These are phyloP conservation scores for Barnettozyma siamensis DNA, from an alignment of 805 yeast genomes.

Conservation along the genomic window DNA sequence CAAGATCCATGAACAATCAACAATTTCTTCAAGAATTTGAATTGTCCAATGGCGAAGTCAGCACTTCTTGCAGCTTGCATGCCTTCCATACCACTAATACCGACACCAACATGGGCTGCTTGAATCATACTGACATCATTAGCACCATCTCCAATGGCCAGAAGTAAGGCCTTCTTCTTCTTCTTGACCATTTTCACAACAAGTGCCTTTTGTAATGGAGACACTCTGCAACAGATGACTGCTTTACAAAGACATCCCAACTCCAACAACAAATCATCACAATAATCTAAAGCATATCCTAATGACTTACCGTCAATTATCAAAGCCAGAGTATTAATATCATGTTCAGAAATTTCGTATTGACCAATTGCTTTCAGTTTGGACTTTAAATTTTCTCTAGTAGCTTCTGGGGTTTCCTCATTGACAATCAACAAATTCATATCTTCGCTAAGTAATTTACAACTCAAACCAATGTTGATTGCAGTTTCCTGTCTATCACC, in stretches of 20 bases:
- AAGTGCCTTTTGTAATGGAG: constrained; percentile 93
- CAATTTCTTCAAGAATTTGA: constrained; percentile 75
- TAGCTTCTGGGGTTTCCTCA: constrained; percentile 78
- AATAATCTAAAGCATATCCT: constrained; percentile 77
- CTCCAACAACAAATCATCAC: constrained; percentile 72
- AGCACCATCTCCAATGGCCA: constrained; percentile 99
- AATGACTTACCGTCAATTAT: constrained; percentile 93
- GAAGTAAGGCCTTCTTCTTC: constrained; percentile 61
- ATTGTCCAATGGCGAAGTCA: constrained; percentile 94
- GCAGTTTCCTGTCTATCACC: constrained; percentile 99
- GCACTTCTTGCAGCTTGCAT: constrained; percentile 99
- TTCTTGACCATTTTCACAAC: constrained; percentile 93
- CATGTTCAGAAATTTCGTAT: constrained; percentile 60
- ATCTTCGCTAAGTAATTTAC: constrained; percentile 88
- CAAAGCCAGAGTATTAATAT: constrained; percentile 74
- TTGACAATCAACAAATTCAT: constrained; percentile 89
- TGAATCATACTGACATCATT: constrained; percentile 99
- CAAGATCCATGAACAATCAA: constrained; percentile 94
- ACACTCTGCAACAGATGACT: constrained; percentile 95
- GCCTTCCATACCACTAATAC: constrained; percentile 99
- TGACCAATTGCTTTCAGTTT: constrained; percentile 70
- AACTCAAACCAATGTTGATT: constrained; percentile 96
- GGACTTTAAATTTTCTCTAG: constrained; percentile 62
- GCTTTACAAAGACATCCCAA: constrained; percentile 88
- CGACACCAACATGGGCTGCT: constrained; percentile 99